Evolutionary conservation across 495 filamentous ascomycete genomes (phyloP).

Genomic region (Penicillium herquei): DNA sequence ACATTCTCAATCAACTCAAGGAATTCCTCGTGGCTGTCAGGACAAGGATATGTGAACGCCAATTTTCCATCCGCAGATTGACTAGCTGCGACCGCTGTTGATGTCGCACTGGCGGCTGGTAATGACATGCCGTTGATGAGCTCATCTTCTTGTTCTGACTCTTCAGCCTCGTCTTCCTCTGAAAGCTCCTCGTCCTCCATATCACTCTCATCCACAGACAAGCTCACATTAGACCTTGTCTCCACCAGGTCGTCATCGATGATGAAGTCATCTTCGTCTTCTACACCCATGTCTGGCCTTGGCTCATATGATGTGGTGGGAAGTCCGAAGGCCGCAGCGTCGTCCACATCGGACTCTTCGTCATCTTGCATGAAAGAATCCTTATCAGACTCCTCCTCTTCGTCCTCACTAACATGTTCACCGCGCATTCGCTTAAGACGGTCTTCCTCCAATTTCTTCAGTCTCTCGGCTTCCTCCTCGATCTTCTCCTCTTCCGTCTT

Average conservation of each 20-base stretch:
- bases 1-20: constrained; percentile 61
- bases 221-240: constrained; percentile 51
- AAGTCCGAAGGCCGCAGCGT: constrained; percentile 58
- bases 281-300: constrained; percentile 52
- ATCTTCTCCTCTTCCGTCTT: constrained; percentile 89
- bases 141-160: constrained; percentile 47
- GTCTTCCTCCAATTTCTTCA: constrained; percentile 78
- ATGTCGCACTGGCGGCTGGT: constrained; percentile 22
- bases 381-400: constrained; percentile 49
- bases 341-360: constrained; percentile 45
- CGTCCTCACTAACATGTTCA: constrained; percentile 40
- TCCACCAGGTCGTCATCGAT: constrained; percentile 83
- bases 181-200: constrained; percentile 49
- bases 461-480: constrained; percentile 66
- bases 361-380: constrained; percentile 42
- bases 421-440: constrained; percentile 52
- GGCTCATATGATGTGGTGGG: constrained; percentile 23
- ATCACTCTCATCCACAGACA: constrained; percentile 50
- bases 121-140: constrained; percentile 42
- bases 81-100: constrained; percentile 26
- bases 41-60: constrained; percentile 82
- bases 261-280: constrained; percentile 90
- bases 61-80: constrained; percentile 51
- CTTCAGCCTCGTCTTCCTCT: constrained; percentile 50
- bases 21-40: constrained; percentile 71